Percentiles rank a stretch among this genome's conserved stretches.
Evolutionary conservation across 2,329 filamentous ascomycete genomes (phyloP).

Genomic region (Zarea fungicola): DNA sequence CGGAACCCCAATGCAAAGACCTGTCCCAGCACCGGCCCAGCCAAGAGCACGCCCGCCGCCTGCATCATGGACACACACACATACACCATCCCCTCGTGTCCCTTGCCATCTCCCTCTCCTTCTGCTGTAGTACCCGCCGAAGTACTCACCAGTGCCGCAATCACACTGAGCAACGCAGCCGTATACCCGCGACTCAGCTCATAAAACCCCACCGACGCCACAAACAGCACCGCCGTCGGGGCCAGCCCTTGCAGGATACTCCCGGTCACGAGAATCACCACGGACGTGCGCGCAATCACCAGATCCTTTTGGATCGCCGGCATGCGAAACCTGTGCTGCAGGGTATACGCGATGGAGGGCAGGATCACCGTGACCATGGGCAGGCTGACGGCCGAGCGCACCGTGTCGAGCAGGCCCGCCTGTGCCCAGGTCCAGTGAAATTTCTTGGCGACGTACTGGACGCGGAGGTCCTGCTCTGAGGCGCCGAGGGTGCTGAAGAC

Average conservation of each 20-base stretch:
- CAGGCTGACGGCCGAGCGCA: conserved; percentile 4
- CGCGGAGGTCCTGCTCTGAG: conserved; percentile 3
- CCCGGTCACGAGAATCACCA: conserved; percentile 4
- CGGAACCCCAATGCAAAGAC: neutral
- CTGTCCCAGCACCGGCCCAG: neutral
- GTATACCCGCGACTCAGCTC: conserved; percentile 5
- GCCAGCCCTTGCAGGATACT: conserved; percentile 11
- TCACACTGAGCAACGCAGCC: conserved; percentile 7
- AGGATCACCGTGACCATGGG: conserved; percentile 3
- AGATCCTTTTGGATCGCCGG: conserved; percentile 9
- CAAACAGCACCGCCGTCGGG: neutral
- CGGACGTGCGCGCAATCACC: conserved; percentile 9
- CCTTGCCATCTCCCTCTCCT: neutral
- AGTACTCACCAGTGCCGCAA: neutral
- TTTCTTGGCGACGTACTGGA: conserved; percentile 12
- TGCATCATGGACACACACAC: too few species aligned
- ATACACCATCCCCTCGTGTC: conserved; percentile 5
- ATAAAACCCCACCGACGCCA: conserved; percentile 1
- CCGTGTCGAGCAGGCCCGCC: conserved; percentile 6
- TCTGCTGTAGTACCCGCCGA: too few species aligned
- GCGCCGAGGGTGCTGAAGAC: conserved; percentile 10
- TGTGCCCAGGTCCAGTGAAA: conserved; percentile 12
- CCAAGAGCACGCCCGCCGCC: too few species aligned
- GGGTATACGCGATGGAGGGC: neutral
- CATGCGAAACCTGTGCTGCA: neutral